phyloP scores from a whole-genome alignment of 1,139 yeast genomes.

The Fermentozyma sake region DNA sequence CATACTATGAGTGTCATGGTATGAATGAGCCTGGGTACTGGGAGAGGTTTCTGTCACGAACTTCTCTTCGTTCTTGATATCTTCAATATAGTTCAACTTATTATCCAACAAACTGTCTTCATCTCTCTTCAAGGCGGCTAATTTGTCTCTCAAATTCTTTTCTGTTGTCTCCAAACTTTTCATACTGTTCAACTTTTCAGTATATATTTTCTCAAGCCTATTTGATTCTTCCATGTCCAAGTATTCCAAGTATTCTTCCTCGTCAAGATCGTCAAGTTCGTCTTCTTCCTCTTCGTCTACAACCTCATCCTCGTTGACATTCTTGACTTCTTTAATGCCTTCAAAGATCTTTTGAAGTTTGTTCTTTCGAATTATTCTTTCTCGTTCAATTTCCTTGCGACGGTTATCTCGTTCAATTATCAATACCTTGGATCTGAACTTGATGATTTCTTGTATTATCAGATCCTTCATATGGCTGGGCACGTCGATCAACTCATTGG shows the following conservation, averaged over 20 bases:
- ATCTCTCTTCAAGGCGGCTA: slow-evolving; percentile 20
- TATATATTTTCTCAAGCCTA: slow-evolving; percentile 17
- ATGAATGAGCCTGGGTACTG: too few relatives aligned
- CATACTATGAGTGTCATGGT: background rate
- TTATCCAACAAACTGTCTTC: slow-evolving; percentile 33
- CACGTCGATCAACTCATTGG: slow-evolving; percentile 56
- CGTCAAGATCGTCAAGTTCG: slow-evolving; percentile 27
- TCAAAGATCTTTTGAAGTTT: slow-evolving; percentile 50
- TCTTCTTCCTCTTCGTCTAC: slow-evolving; percentile 13
- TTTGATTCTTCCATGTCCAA: slow-evolving; percentile 14
- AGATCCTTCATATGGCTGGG: slow-evolving; percentile 57
- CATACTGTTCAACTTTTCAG: slow-evolving; percentile 12
- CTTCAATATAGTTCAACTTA: slow-evolving; percentile 33
- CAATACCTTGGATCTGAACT: slow-evolving; percentile 58
- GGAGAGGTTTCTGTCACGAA: too few relatives aligned
- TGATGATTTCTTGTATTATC: slow-evolving; percentile 54
- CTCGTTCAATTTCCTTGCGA: slow-evolving; percentile 47
- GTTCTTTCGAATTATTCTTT: slow-evolving; percentile 47
- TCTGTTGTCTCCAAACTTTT: slow-evolving; percentile 18
- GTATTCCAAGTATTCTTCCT: slow-evolving; percentile 29
- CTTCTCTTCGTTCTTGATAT: slow-evolving; percentile 10
- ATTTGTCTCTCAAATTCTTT: slow-evolving; percentile 12
- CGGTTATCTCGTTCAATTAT: slow-evolving; percentile 55
- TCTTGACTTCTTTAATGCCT: slow-evolving; percentile 18
- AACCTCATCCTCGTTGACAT: slow-evolving; percentile 1